These are phyloP conservation scores for Athelia sp. DNA, from an alignment of 1,284 basidiomycete genomes.

Conservation along the genomic window DNA sequence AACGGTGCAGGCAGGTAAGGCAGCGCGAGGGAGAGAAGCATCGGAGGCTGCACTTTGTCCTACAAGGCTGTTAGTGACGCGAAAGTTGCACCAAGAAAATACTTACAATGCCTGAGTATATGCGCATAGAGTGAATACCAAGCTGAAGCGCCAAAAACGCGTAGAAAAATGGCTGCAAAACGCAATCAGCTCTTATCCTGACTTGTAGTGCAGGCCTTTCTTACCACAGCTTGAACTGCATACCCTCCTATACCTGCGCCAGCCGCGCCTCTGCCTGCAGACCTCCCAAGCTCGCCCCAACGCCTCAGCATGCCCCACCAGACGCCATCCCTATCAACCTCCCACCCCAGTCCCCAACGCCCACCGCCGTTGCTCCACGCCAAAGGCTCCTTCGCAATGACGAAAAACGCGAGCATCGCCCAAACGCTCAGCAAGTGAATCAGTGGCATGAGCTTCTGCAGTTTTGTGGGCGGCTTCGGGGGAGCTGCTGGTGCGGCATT, in stretches of 20 bases:
- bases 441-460: conserved; percentile 60
- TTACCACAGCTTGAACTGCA: conserved; percentile 52
- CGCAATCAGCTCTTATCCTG: conserved; percentile 6
- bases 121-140: conserved; percentile 60
- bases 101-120: conserved; percentile 65
- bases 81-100: not conserved
- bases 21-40: conserved; percentile 51
- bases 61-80: conserved; percentile 19
- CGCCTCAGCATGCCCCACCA: conserved; percentile 38
- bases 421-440: conserved; percentile 61
- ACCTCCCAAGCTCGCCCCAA: conserved; percentile 48
- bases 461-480: conserved; percentile 32
- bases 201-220: conserved; percentile 16
- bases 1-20: conserved; percentile 62
- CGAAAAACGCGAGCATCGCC: conserved; percentile 61
- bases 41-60: conserved; percentile 57
- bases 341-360: conserved; percentile 12
- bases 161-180: conserved; percentile 69
- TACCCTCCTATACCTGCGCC: conserved; percentile 14
- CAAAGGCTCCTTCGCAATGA: conserved; percentile 58
- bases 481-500: conserved; percentile 11
- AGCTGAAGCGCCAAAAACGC: conserved; percentile 69
- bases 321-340: conserved; percentile 10
- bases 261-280: conserved; percentile 10
- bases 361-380: conserved; percentile 16